Base-by-base conservation (phyloP, 202 grass and related monocot genomes). In the Cymbopogon flexuosus region DNA sequence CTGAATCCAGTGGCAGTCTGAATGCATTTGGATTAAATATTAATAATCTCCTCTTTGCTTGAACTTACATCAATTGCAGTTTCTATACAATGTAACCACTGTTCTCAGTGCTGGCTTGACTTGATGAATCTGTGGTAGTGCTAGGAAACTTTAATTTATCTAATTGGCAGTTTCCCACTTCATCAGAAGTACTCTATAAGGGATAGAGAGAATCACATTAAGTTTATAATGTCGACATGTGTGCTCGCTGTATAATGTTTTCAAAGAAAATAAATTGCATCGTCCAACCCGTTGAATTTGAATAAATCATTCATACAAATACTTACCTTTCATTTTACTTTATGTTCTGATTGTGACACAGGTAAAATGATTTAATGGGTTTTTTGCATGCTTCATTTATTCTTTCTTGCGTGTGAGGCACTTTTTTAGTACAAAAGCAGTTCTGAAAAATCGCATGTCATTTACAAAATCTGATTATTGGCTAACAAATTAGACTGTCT, bases 101-200 rank as follows among this genome's bases (percentile, higher is more conserved):
- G 49, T 59, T 78, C 8, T 63, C 31, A 40, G 30, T 35, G 47
- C 30, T 78, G 16, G 51, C 37, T 68, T 67, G 58, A 35, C 68
- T 78, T 85, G 61, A 72, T 72, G 40, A 45, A 85, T 81, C 62
- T 30, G 61, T 10, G 56, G 12, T 72, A 37, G 61, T 13, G 56
- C 13, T 73, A 37, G 21, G 47, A 59, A 77, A n/a, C 31, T 81
- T 24, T 84, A 4, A 65, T 79, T 73, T 83, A n/a, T 84, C 22
- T 21, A 58, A 30, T 79, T 67, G 37, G 29, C 66, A 40, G 19
- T 75, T 22, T 43, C 42, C 70, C 12, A 69, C 18, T 76, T 82
- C 6, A 41, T 60, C 31, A 78, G 5, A 5, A 85, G 21, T 60
- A 62, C 3, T 46, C 27, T 51, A 47, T 78, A 68, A 42, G 13